Conservation (phyloP, 1,284 basidiomycete genomes). For the Mycena sp. region DNA sequence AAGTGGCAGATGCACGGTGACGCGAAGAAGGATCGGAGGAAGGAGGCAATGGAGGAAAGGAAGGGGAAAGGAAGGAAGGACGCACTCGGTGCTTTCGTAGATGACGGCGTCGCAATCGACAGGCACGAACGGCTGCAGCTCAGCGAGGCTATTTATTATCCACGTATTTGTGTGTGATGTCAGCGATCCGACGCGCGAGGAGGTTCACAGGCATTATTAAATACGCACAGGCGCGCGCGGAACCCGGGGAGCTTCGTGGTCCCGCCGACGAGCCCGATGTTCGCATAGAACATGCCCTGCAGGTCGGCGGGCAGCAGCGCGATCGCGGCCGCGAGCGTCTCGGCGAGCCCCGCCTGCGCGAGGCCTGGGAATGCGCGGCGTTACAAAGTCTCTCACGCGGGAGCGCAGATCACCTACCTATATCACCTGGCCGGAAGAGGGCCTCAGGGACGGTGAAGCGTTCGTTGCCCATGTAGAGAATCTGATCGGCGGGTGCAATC, state of each 20-base stretch:
- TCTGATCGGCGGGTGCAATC: constrained; percentile 72
- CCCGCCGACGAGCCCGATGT: constrained; percentile 91
- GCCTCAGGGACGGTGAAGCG: constrained; percentile 91
- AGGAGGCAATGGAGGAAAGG: no score
- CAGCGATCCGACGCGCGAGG: constrained; percentile 21
- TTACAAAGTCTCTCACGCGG: constrained; percentile 8
- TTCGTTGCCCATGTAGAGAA: constrained; percentile 89
- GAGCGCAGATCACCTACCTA: constrained; percentile 67
- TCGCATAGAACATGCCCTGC: constrained; percentile 93
- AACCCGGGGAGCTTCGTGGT: constrained; percentile 82
- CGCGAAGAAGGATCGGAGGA: no score
- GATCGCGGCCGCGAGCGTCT: constrained; percentile 81
- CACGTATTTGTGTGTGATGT: no score
- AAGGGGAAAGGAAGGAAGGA: no score
- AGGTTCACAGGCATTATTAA: constrained; percentile 15
- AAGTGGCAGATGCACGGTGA: no score
- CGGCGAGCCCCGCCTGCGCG: constrained; percentile 83
- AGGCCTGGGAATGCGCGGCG: constrained; percentile 61
- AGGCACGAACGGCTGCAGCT: no score
- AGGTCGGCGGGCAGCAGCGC: constrained; percentile 77
- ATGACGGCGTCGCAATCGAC: no score
- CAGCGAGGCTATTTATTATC: no score
- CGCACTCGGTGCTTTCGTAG: no score
- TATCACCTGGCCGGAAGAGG: constrained; percentile 88
- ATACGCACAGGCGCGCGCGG: constrained; percentile 81